A percentile compares a stretch with the other conserved stretches of the same genome.
phyloP scores from a whole-genome alignment of 1,284 basidiomycete species.

The Pseudozyma sp. region DNA sequence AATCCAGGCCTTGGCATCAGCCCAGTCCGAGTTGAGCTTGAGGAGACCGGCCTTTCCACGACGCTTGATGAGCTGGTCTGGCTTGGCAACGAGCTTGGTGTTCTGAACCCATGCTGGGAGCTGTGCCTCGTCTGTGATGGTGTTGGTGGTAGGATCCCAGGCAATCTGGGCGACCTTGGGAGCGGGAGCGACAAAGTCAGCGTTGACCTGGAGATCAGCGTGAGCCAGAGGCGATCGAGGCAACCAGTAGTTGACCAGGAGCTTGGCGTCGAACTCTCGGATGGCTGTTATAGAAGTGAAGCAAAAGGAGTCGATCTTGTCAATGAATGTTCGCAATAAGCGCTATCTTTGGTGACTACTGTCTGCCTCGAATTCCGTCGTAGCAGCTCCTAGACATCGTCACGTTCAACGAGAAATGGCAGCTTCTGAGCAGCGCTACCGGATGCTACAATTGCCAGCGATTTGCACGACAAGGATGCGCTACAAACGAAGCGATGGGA shows the following conservation, averaged over 20 bases:
- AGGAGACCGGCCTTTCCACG: conserved; percentile 97
- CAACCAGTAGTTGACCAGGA: conserved; percentile 69
- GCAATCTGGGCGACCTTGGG: conserved; percentile 72
- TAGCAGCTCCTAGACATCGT: too few relatives aligned
- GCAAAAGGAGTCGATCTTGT: neutral
- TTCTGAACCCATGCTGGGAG: conserved; percentile 82
- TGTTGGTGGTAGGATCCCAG: conserved; percentile 85
- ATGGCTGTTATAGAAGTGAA: conserved; percentile 48
- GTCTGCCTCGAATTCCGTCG: too few relatives aligned
- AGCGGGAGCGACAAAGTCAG: conserved; percentile 63
- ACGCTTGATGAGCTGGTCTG: conserved; percentile 98
- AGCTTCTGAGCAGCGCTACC: neutral
- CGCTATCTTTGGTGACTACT: too few relatives aligned
- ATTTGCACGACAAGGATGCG: neutral
- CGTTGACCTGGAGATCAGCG: conserved; percentile 56
- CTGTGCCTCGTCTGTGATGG: conserved; percentile 81
- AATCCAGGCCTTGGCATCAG: conserved; percentile 80
- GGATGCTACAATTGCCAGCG: neutral
- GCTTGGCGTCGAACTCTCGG: conserved; percentile 68
- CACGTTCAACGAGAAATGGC: neutral
- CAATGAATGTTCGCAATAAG: conserved; percentile 1
- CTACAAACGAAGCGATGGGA: neutral
- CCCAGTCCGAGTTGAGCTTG: conserved; percentile 90
- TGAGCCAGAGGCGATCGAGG: conserved; percentile 64
- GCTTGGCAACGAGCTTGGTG: conserved; percentile 69